A percentile compares a stretch with the other conserved stretches of the same genome.
Evolutionary conservation across 116 monocot species (phyloP).

Genomic region (Trichopus zeylanicus): DNA sequence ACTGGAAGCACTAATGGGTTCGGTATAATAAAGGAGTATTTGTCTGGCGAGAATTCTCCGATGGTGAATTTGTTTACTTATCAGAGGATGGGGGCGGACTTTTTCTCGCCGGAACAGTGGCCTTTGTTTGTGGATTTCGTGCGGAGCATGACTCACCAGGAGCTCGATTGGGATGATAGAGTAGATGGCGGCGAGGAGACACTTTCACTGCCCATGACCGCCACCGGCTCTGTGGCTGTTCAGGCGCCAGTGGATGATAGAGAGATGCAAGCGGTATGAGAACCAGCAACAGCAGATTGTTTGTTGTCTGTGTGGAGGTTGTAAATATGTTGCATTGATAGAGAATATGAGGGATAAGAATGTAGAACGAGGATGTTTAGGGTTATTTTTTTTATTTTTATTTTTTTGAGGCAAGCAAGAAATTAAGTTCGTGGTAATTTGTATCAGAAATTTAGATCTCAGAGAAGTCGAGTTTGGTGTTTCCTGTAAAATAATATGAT

Average conservation of each 20-base stretch:
- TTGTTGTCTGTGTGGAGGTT: no score
- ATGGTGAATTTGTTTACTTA: conserved; percentile 33
- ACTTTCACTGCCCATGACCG: neutral
- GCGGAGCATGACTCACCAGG: conserved; percentile 16
- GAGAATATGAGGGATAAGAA: no score
- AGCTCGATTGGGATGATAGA: conserved; percentile 27
- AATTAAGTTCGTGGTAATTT: no score
- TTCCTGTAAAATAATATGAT: no score
- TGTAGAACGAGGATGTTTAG: no score
- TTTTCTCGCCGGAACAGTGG: conserved; percentile 83
- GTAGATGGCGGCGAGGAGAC: neutral
- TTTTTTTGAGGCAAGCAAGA: no score
- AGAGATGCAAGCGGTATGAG: conserved; percentile 30
- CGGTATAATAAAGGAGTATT: conserved; percentile 31
- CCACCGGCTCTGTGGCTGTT: neutral
- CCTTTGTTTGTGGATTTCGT: conserved; percentile 56
- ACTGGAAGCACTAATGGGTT: conserved; percentile 1
- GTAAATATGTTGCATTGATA: no score
- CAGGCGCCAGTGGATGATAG: neutral
- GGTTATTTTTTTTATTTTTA: no score
- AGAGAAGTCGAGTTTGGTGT: no score
- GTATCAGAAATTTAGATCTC: no score
- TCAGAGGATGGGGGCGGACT: conserved; percentile 67
- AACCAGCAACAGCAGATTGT: neutral
- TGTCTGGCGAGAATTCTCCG: neutral